phyloP scores from a whole-genome alignment of 768 basidiomycete genomes.

The Fibroporia radiculosa region DNA sequence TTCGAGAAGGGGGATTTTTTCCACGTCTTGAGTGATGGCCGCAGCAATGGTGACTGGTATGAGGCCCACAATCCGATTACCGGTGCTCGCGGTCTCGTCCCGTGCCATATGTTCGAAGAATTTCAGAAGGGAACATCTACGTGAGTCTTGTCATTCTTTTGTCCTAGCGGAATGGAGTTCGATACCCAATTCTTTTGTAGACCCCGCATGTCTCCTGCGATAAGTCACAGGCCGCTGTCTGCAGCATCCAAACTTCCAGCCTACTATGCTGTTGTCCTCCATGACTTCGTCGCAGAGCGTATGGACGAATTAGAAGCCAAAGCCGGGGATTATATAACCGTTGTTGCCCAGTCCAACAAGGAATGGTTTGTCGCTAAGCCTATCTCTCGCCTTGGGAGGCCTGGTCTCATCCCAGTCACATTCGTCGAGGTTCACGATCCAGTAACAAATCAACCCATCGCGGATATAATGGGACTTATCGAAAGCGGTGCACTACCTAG shows the following conservation, averaged over 20 bases:
- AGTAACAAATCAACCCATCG: conserved; percentile 68
- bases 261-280: conserved; percentile 91
- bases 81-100: conserved; percentile 87
- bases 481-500: conserved; percentile 84
- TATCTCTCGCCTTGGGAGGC: conserved; percentile 89
- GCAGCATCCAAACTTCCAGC: conserved; percentile 34
- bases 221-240: conserved; percentile 11
- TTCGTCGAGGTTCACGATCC: conserved; percentile 98
- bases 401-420: conserved; percentile 93
- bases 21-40: conserved; percentile 79
- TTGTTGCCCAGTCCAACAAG: conserved; percentile 98
- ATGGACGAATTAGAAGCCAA: conserved; percentile 95
- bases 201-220: conserved; percentile 8
- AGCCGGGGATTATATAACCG: conserved; percentile 87
- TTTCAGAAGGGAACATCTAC: conserved; percentile 64
- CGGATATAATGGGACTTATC: conserved; percentile 71
- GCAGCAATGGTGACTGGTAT: conserved; percentile 61
- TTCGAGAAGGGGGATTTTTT: conserved; percentile 97
- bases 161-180: background rate
- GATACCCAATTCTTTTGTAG: background rate
- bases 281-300: conserved; percentile 93
- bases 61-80: conserved; percentile 93
- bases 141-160: conserved; percentile 35
- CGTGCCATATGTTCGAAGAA: conserved; percentile 82
- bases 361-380: conserved; percentile 99